Percentiles rank a stretch among this genome's conserved stretches.
These are phyloP conservation scores for Adansonia digitata DNA, from an alignment of 345 rosid genomes.

Conservation along the genomic window DNA sequence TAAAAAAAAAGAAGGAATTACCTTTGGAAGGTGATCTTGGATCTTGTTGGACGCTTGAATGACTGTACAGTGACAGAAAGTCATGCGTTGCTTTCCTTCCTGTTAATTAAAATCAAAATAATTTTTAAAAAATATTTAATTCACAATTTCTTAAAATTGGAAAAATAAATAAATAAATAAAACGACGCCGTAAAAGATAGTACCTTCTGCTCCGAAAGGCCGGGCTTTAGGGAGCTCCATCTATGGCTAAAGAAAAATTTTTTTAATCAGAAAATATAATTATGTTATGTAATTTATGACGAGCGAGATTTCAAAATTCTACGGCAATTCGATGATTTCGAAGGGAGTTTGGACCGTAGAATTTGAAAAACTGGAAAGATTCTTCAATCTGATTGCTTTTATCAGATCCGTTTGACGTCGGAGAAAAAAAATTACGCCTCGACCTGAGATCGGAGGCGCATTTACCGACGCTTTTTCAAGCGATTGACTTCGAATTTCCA, in stretches of 20 bases:
- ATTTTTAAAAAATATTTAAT: neutral
- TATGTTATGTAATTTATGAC: neutral
- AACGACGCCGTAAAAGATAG: neutral
- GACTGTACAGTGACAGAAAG: constrained; percentile 83
- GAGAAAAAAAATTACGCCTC: constrained; percentile 2
- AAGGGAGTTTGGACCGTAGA: neutral
- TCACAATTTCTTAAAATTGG: neutral
- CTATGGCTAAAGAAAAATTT: neutral
- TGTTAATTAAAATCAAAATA: constrained; percentile 18
- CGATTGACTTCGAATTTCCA: neutral
- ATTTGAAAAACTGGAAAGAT: constrained; percentile 1
- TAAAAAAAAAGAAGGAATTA: constrained; percentile 22
- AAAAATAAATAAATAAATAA: neutral
- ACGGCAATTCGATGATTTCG: constrained; percentile 9
- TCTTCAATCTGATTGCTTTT: neutral
- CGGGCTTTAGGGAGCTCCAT: constrained; percentile 95
- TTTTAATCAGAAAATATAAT: constrained; percentile 9
- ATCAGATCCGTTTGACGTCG: constrained; percentile 38
- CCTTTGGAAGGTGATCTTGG: constrained; percentile 81
- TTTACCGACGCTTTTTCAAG: constrained; percentile 7
- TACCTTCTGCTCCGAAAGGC: constrained; percentile 72
- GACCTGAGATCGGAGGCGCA: constrained; percentile 35
- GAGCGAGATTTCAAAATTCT: constrained; percentile 6
- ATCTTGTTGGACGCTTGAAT: constrained; percentile 72
- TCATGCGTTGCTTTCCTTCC: constrained; percentile 88